These are phyloP conservation scores for Leccinum proximum DNA, from an alignment of 1,284 basidiomycete species.

Conservation along the genomic window DNA sequence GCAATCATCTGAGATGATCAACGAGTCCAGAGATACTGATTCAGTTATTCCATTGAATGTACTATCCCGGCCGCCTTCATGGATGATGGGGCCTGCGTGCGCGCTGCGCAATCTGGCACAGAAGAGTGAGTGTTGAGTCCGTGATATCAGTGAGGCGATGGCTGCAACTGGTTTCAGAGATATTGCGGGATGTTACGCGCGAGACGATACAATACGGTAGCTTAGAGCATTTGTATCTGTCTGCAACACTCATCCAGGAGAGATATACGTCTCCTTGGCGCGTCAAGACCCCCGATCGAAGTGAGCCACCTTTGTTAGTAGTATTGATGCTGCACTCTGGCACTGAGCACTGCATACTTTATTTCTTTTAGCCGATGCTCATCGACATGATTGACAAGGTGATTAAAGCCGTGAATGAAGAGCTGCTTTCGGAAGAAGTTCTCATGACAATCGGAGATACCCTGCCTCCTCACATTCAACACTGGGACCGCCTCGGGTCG, in stretches of 20 bases:
- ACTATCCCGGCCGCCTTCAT: neutral
- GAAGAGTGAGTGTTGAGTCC: conserved; percentile 9
- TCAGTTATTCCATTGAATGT: neutral
- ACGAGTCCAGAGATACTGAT: neutral
- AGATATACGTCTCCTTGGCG: conserved; percentile 16
- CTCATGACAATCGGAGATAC: conserved; percentile 20
- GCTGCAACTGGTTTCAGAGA: neutral
- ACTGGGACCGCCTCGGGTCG: conserved; percentile 16
- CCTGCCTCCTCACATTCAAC: conserved; percentile 19
- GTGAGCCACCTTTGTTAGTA: conserved; percentile 7
- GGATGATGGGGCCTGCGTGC: conserved; percentile 1
- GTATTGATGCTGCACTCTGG: neutral
- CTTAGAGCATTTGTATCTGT: conserved; percentile 20
- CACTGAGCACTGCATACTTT: neutral
- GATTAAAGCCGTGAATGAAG: conserved; percentile 21
- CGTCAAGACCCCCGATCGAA: conserved; percentile 19
- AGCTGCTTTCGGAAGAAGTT: conserved; percentile 15
- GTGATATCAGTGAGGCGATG: neutral
- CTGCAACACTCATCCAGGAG: conserved; percentile 17
- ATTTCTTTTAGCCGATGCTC: conserved; percentile 16
- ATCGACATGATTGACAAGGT: conserved; percentile 21
- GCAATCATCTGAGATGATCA: neutral
- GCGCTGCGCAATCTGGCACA: conserved; percentile 11
- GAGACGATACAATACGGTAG: conserved; percentile 12
- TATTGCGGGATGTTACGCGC: conserved; percentile 3